Evolutionary conservation across 805 yeast genomes (phyloP), one percentile per base, ranked within the genome.

Genomic region (Yarrowia deformans): DNA sequence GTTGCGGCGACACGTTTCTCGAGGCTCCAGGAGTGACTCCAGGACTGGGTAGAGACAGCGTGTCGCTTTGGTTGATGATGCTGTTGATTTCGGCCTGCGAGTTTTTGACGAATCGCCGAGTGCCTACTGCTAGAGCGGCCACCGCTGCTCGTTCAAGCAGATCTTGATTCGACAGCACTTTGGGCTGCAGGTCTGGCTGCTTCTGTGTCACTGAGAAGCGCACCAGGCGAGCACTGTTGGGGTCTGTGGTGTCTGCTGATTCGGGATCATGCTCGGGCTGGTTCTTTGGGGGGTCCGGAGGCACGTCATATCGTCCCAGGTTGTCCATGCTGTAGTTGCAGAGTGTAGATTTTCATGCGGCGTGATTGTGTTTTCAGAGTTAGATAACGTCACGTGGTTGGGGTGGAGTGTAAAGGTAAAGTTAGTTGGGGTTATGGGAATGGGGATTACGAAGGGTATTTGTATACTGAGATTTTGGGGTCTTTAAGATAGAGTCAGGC

Each of bases 271-370:
- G 29, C 29, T 19, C 45, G 45, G 19, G 5, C 14, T 23, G n/a
- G 8, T 19, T 19, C 34, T 12, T 14, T 8, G 14, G 13, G 8
- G 18, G 3, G 43, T 54, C 45, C 42, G 18, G 10, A 1, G 60
- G 45, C 5, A 54, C 34, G 34, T 54, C 60, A 37, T 54, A 37
- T 54, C 45, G 60, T 14, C 43, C 60, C 60, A 54, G 60, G 7
- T 39, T 39, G 13, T 54, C 60, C 60, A 54, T 54, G 60, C 58
- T 54, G 58, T 12, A 2, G 45, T n/a, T 37, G 60, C 35, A 39
- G 60, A 39, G 60, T 35, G 35, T 45, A 54, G 60, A 39, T 34
- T 37, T 52, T 37, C 60, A 54, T 54, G 60, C 60, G 45, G 60
- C 45, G 39, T 45, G 60, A 54, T 54, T 54, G 39, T 23, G 45